These are phyloP conservation scores for Fraxinus latifolia DNA, from an alignment of 305 asterid genomes.

Conservation along the genomic window DNA sequence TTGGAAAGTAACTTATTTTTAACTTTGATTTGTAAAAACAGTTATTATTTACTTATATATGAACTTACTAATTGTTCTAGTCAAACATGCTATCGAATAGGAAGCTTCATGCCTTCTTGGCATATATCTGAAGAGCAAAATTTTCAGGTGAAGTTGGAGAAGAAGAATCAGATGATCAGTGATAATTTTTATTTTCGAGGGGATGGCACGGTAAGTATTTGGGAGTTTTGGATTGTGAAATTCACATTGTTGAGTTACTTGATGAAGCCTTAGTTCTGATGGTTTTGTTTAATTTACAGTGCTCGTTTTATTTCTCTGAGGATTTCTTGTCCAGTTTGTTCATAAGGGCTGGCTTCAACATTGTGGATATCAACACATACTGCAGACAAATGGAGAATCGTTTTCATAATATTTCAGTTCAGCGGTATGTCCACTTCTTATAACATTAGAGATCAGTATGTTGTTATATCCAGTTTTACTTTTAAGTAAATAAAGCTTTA, in stretches of 20 bases:
- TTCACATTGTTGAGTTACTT: slow-evolving; percentile 16
- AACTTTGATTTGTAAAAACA: background rate
- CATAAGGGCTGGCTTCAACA: slow-evolving; percentile 48
- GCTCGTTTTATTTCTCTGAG: slow-evolving; percentile 69
- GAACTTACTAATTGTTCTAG: background rate
- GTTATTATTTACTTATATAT: background rate
- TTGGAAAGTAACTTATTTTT: background rate
- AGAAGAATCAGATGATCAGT: slow-evolving; percentile 65
- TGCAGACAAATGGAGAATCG: slow-evolving; percentile 60
- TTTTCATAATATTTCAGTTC: slow-evolving; percentile 48
- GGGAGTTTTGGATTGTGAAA: slow-evolving; percentile 10
- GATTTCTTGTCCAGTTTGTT: slow-evolving; percentile 56
- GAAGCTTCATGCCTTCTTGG: slow-evolving; percentile 5
- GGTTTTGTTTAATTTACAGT: slow-evolving; percentile 39
- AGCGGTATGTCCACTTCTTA: slow-evolving; percentile 37
- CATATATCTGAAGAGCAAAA: slow-evolving; percentile 16
- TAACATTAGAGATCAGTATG: background rate
- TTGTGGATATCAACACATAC: slow-evolving; percentile 48
- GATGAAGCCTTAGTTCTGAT: slow-evolving; percentile 8
- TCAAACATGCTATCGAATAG: slow-evolving; percentile 7
- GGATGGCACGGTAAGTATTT: slow-evolving; percentile 76
- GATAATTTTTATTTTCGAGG: slow-evolving; percentile 64
- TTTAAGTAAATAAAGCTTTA: background rate
- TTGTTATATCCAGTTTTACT: background rate
- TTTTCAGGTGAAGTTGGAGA: slow-evolving; percentile 69